These are phyloP conservation scores for Hypoxylon cercidicola DNA, from an alignment of 495 filamentous ascomycete species.

Conservation along the genomic window DNA sequence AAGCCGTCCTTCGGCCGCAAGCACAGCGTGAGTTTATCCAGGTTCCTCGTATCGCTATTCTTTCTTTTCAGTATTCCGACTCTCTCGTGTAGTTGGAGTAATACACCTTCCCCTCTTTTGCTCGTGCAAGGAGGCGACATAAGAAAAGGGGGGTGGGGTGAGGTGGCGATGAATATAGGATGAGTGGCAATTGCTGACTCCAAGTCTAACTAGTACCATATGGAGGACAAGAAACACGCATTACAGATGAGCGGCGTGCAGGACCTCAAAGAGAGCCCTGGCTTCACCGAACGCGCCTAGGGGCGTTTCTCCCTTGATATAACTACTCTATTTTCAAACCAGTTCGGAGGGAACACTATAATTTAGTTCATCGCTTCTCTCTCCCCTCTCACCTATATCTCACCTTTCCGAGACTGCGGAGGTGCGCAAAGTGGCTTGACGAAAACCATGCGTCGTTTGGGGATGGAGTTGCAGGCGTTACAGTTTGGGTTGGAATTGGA, in stretches of 20 bases:
- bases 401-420: no score
- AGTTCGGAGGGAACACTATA: no score
- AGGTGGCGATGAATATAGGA: background rate
- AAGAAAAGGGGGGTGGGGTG: background rate
- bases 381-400: no score
- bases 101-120: background rate
- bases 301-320: background rate
- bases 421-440: no score
- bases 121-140: background rate
- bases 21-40: constrained; percentile 47
- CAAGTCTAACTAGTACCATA: constrained; percentile 44
- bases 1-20: constrained; percentile 51
- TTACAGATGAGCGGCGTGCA: constrained; percentile 48
- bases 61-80: no score
- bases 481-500: no score
- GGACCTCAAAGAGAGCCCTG: constrained; percentile 32
- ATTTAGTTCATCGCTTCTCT: no score
- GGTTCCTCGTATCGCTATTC: no score
- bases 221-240: constrained; percentile 59
- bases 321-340: no score
- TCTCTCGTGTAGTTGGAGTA: no score
- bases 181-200: constrained; percentile 9
- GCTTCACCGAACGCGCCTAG: constrained; percentile 49
- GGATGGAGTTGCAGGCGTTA: no score
- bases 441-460: no score